Base-by-base conservation (phyloP, 176 grass and related monocot genomes). In the Phyllostachys edulis region DNA sequence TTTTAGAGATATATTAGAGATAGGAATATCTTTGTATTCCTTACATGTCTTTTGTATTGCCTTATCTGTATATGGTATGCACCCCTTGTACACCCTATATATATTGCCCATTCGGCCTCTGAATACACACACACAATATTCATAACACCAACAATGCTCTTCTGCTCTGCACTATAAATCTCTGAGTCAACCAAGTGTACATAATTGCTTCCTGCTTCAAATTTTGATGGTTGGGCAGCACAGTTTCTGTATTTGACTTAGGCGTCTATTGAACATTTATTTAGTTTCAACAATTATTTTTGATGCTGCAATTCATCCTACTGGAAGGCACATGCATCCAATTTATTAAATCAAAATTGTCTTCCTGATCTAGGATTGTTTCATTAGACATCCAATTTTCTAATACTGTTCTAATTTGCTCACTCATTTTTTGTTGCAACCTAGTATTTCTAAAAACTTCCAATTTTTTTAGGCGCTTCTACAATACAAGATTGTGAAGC, bases 401-500 rank as follows among this genome's bases (percentile, higher is more conserved):
- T 54, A 37, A 23, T 34, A 29, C 17, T 62, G 32, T 60, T 67
- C 40, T 24, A 7, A 44, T 78, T 57, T 37, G 49, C 49, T 51
- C 49, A 16, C 36, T 61, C 32, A 84, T 32, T 56, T 74, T 75
- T 72, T 50, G 18, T 44, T 52, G 9, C 16, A 39, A 67, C 59
- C 18, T 88, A 57, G n/a, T 64, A 64, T 65, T 75, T 78, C 39
- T 84, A 24, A 83, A 78, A 73, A 18, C 20, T 9, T 62, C 13
- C 24, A 15, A 42, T 69, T 65, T 49, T 79, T 23, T 83, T 67
- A 92, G 90, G 90, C 21, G 80, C 78, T 73, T 86, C 18, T 32
- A 86, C 86, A 49, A 15, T 85, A 60, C 69, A 73, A 70, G 79
- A 86, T 75, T 89, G 86, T 86, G 83, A 86, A 80, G 74, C 63